A percentile compares a stretch with the other conserved stretches of the same genome.
Conservation (phyloP, 352 stramenopile genomes). For the Elongisporangium anandrum region DNA sequence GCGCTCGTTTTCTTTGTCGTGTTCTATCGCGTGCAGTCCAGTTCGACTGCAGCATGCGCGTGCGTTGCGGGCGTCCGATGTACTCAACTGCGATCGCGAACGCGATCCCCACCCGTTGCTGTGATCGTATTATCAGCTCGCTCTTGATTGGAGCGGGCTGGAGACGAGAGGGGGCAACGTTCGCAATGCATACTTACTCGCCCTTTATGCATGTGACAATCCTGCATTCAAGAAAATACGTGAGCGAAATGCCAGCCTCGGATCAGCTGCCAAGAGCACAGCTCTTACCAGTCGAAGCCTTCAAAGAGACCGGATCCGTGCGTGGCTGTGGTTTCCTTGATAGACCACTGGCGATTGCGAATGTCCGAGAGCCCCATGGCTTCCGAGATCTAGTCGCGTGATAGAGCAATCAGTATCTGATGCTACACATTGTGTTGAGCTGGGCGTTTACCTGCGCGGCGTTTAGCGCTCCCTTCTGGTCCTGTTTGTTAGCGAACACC, state of each 20-base stretch:
- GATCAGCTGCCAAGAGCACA: background rate
- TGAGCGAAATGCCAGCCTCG: constrained; percentile 5
- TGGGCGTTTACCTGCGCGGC: constrained; percentile 60
- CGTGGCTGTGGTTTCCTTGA: constrained; percentile 98
- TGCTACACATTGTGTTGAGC: no score
- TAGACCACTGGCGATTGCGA: constrained; percentile 99
- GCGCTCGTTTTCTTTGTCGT: background rate
- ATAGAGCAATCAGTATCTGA: background rate
- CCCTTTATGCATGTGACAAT: constrained; percentile 90
- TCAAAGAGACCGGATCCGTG: constrained; percentile 98
- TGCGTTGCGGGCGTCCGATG: background rate
- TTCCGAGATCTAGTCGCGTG: constrained; percentile 94
- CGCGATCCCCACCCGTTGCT: background rate
- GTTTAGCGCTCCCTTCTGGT: constrained; percentile 94
- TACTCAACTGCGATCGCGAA: background rate
- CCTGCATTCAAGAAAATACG: constrained; percentile 34
- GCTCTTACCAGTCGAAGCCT: constrained; percentile 97
- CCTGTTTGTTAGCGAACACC: constrained; percentile 99
- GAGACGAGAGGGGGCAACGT: background rate
- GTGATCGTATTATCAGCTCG: background rate
- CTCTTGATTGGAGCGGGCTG: background rate
- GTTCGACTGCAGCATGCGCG: background rate
- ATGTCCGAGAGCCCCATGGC: constrained; percentile 97
- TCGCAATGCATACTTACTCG: constrained; percentile 35
- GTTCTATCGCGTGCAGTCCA: background rate